Evolutionary conservation across 2,329 filamentous ascomycete genomes (phyloP).

Genomic region (Verticillium zaregamsianum): DNA sequence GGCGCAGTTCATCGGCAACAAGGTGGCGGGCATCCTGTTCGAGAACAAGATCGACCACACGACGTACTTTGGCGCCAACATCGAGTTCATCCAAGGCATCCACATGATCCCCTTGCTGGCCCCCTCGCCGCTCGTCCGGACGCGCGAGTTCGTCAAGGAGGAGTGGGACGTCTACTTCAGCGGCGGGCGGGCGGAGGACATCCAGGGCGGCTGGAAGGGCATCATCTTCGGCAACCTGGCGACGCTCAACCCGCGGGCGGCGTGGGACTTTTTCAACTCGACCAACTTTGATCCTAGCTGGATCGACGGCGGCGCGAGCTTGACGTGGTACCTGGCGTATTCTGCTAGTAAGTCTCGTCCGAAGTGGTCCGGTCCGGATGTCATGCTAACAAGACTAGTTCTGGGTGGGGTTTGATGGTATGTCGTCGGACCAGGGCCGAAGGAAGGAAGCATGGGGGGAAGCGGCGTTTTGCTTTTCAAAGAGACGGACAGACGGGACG

Average conservation of each 20-base stretch:
- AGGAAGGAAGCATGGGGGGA: not conserved
- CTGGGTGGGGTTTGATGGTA: not conserved
- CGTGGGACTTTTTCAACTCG: slow-evolving; percentile 72
- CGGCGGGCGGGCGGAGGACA: slow-evolving; percentile 57
- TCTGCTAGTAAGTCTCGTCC: slow-evolving; percentile 58
- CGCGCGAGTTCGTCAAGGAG: slow-evolving; percentile 65
- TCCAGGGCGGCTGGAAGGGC: slow-evolving; percentile 78
- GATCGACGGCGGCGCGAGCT: slow-evolving; percentile 77
- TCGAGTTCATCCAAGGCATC: slow-evolving; percentile 72
- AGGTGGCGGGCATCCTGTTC: slow-evolving; percentile 68
- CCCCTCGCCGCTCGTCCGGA: slow-evolving; percentile 63
- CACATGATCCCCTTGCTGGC: slow-evolving; percentile 79
- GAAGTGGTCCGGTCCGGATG: not conserved
- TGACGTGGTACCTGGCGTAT: slow-evolving; percentile 82
- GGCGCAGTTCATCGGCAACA: slow-evolving; percentile 74
- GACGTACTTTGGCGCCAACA: slow-evolving; percentile 76
- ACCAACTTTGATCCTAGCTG: slow-evolving; percentile 61
- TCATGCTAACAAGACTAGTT: not conserved
- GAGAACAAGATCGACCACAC: slow-evolving; percentile 95
- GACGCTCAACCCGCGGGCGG: slow-evolving; percentile 63
- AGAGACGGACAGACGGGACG: not conserved
- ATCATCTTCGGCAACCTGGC: slow-evolving; percentile 81
- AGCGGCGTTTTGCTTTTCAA: not conserved
- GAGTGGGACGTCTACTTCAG: slow-evolving; percentile 82
- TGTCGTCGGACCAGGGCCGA: not conserved